These are phyloP conservation scores for Fonsecaea pedrosoi DNA, from an alignment of 2,329 filamentous ascomycete species.

Conservation along the genomic window DNA sequence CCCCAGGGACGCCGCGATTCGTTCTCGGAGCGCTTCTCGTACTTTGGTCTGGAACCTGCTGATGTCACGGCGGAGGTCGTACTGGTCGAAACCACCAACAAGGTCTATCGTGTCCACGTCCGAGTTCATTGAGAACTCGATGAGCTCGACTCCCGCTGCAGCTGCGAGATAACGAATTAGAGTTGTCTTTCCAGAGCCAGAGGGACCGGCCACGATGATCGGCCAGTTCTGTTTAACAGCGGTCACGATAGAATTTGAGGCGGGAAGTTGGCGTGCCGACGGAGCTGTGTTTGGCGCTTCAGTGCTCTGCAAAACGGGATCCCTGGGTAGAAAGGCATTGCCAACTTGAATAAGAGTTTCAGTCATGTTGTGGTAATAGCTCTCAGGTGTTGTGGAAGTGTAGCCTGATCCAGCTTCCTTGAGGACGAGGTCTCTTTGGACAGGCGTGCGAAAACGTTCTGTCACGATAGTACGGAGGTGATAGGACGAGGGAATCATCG, in stretches of 20 bases:
- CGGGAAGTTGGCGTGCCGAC: constrained; percentile 60
- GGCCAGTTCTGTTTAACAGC: constrained; percentile 87
- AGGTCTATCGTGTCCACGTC: constrained; percentile 98
- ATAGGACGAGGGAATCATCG: constrained; percentile 70
- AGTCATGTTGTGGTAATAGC: constrained; percentile 75
- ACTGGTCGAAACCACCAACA: constrained; percentile 94
- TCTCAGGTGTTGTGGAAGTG: constrained; percentile 43
- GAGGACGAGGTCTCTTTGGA: constrained; percentile 71
- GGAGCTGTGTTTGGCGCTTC: constrained; percentile 46
- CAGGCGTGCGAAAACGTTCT: constrained; percentile 80
- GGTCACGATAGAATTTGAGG: constrained; percentile 85
- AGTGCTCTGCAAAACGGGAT: constrained; percentile 50
- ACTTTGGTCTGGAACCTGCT: constrained; percentile 66
- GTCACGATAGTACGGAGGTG: constrained; percentile 82
- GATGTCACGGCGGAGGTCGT: constrained; percentile 77
- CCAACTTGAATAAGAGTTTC: constrained; percentile 76
- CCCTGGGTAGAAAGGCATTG: constrained; percentile 71
- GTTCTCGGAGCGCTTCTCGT: constrained; percentile 53
- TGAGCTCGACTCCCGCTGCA: constrained; percentile 73
- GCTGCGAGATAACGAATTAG: constrained; percentile 82
- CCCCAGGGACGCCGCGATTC: constrained; percentile 46
- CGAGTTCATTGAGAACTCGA: constrained; percentile 87
- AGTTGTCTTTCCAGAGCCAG: constrained; percentile 85
- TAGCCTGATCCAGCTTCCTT: constrained; percentile 51
- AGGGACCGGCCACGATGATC: constrained; percentile 83